Conservation (phyloP, 176 grass and related monocot genomes). For the Luzula sylvatica region DNA sequence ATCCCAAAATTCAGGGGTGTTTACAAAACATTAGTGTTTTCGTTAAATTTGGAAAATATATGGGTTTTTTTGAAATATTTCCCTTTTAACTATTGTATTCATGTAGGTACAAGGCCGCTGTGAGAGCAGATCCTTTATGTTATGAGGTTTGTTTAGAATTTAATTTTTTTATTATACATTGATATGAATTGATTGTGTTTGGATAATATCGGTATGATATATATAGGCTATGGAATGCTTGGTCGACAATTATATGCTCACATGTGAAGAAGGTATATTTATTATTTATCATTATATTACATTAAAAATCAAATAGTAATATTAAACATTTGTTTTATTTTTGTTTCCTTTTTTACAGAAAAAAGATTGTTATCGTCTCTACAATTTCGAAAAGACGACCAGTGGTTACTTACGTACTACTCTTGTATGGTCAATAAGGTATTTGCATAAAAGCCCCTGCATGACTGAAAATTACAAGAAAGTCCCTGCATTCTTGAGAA, state of each 20-base stretch:
- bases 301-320: neutral
- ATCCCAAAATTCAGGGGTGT: no score
- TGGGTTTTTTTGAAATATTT: neutral
- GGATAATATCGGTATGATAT: conserved; percentile 11
- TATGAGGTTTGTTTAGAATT: conserved; percentile 58
- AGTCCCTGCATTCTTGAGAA: no score
- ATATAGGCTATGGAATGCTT: conserved; percentile 90
- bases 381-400: conserved; percentile 85
- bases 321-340: conserved; percentile 7
- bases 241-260: conserved; percentile 97
- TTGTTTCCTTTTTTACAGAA: conserved; percentile 38
- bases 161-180: no score
- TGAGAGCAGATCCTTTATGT: conserved; percentile 88
- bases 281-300: conserved; percentile 6
- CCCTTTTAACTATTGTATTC: conserved; percentile 7
- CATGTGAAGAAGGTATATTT: conserved; percentile 77
- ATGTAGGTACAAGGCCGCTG: conserved; percentile 86
- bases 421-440: conserved; percentile 93
- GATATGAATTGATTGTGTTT: no score
- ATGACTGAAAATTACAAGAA: no score
- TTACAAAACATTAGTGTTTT: no score
- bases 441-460: no score
- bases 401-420: conserved; percentile 77
- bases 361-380: conserved; percentile 68
- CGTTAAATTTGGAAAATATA: conserved; percentile 1